Conservation (phyloP, 805 yeast genomes). For the Lachancea waltii region DNA sequence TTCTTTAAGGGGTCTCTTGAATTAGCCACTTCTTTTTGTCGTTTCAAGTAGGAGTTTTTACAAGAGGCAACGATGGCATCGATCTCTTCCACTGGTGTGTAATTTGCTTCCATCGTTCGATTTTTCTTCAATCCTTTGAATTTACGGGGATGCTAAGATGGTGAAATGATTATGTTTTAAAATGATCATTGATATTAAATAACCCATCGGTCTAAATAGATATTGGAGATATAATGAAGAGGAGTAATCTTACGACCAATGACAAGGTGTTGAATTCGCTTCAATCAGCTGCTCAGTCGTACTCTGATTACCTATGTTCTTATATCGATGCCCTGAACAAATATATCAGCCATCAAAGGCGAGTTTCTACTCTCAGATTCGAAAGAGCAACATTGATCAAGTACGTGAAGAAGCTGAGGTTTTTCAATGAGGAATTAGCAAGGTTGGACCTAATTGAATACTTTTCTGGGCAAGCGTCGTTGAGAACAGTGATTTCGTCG, state of each 20-base stretch:
- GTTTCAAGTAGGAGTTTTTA: constrained; percentile 4
- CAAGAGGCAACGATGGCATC: constrained; percentile 3
- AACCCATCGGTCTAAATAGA: too few species aligned
- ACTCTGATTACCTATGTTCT: constrained; percentile 24
- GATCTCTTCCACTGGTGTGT: constrained; percentile 5
- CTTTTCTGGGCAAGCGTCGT: not conserved
- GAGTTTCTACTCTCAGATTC: constrained; percentile 26
- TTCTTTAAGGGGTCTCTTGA: constrained; percentile 12
- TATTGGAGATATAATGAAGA: not conserved
- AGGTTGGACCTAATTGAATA: constrained; percentile 9
- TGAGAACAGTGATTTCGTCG: constrained; percentile 14
- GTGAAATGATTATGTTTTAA: too few species aligned
- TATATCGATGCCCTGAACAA: constrained; percentile 29
- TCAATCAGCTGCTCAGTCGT: constrained; percentile 11
- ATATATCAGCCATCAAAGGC: constrained; percentile 28
- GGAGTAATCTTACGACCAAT: not conserved
- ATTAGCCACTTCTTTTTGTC: constrained; percentile 16
- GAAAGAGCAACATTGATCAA: constrained; percentile 32
- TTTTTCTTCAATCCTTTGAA: not conserved
- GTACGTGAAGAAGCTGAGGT: constrained; percentile 32
- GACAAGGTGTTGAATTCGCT: constrained; percentile 11
- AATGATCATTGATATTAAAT: too few species aligned
- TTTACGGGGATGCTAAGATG: too few species aligned
- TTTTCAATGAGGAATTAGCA: constrained; percentile 25
- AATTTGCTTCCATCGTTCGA: not conserved